Evolutionary conservation across 2,329 filamentous ascomycete species (phyloP), one percentile per base, ranked within the genome.

Genomic region (Fusarium sp.): DNA sequence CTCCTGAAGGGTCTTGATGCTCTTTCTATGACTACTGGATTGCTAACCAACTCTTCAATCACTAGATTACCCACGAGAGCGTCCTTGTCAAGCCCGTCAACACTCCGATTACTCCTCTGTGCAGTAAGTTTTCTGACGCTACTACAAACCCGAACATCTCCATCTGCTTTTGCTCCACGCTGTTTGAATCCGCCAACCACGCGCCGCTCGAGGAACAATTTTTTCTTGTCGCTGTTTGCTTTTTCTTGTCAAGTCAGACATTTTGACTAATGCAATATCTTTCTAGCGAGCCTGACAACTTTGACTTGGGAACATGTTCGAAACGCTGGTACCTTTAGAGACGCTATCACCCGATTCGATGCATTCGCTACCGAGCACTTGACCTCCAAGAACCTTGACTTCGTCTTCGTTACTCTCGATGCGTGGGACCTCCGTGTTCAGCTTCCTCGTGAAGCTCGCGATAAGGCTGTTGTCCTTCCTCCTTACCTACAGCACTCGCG

Each of bases 231-330:
- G 20, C 40, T 48, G 24, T 20, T 60, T 52, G 24, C 48, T 7
- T 64, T 49, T 54, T 22, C 22, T 42, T 34, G 56, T 45, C 48
- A 60, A 54, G 37, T 40, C 24, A 44, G 59, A 59, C 53, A 52
- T 56, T 54, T 61, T 51, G 55, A 46, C 71, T 76, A 69, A 76
- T 62, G 37, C 22, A 44, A 44, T 57, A 65, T 41, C 62, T 69
- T 69, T 77, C 73, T 80, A 98, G 94, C 96, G 79, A 98, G 94
- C 84, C 86, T 99, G 81, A 99, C 96, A 47, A 99, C 96, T 73
- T 86, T 99, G 77, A 98, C 96, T 57, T 99, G 96, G 96, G 96
- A 99, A 82, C 95, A 99, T 84, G 96, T 99, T 80, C 92, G 95
- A 80, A 97, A 95, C 81, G 95, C 96, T 80, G 96, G 96, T 74